A percentile compares a stretch with the other conserved stretches of the same genome.
phyloP scores from a whole-genome alignment of 257 asterid species.

The Penstemon eatonii region DNA sequence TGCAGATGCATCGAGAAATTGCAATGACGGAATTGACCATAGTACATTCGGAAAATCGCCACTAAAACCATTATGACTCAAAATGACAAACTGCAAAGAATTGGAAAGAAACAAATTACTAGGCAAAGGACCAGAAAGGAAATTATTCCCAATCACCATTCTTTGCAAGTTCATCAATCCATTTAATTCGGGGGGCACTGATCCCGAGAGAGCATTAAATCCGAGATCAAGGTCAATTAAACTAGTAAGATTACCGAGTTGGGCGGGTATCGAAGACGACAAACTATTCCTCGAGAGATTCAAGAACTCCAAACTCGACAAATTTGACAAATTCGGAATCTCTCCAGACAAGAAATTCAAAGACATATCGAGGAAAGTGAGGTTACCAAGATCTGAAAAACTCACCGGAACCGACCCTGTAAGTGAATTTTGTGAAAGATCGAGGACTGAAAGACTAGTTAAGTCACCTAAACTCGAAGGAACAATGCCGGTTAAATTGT shows the following conservation, averaged over 20 bases:
- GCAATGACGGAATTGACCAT: slow-evolving; percentile 74
- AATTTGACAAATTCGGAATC: slow-evolving; percentile 62
- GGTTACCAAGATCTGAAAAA: slow-evolving; percentile 49
- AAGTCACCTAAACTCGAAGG: slow-evolving; percentile 70
- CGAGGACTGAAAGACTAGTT: slow-evolving; percentile 55
- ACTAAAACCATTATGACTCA: slow-evolving; percentile 53
- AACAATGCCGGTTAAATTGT: slow-evolving; percentile 58
- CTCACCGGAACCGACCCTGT: slow-evolving; percentile 52
- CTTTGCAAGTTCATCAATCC: slow-evolving; percentile 60
- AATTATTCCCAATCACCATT: slow-evolving; percentile 50
- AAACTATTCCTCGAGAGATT: slow-evolving; percentile 73
- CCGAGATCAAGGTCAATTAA: slow-evolving; percentile 83
- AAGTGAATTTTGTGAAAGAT: slow-evolving; percentile 69
- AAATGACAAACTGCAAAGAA: slow-evolving; percentile 49
- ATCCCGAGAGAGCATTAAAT: slow-evolving; percentile 59
- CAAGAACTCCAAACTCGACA: slow-evolving; percentile 53
- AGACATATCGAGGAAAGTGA: slow-evolving; percentile 65
- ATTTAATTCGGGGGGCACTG: slow-evolving; percentile 52
- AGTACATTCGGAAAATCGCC: slow-evolving; percentile 54
- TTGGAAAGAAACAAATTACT: slow-evolving; percentile 49
- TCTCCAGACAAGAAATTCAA: slow-evolving; percentile 61
- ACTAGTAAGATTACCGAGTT: slow-evolving; percentile 66
- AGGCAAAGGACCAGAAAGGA: slow-evolving; percentile 59
- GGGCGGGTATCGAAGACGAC: slow-evolving; percentile 75
- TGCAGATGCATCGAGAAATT: slow-evolving; percentile 59